These are phyloP conservation scores for Stephania yunnanensis DNA, from an alignment of 164 flowering plant genomes.

Conservation along the genomic window DNA sequence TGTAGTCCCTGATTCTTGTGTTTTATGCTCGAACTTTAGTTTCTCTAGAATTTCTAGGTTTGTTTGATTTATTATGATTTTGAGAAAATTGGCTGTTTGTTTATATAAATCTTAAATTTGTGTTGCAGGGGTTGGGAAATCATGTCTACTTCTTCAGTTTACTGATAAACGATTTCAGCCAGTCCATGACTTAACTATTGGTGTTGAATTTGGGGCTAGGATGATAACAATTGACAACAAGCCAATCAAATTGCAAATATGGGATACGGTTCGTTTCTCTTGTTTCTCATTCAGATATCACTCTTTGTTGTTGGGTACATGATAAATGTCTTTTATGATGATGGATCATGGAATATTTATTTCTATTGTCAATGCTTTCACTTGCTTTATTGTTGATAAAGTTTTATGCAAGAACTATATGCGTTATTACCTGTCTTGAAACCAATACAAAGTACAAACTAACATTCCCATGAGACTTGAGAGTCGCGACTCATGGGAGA, in stretches of 20 bases:
- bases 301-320: not conserved
- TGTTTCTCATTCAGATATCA: not conserved
- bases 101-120: not conserved
- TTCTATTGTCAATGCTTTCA: not conserved
- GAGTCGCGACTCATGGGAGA: too few species aligned
- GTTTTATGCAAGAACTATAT: not conserved
- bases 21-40: not conserved
- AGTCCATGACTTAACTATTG: constrained; percentile 41
- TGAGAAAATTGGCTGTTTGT: not conserved
- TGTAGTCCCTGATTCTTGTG: not conserved
- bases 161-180: constrained; percentile 46
- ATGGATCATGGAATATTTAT: not conserved
- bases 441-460: too few species aligned
- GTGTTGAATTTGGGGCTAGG: constrained; percentile 46
- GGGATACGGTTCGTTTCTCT: constrained; percentile 36
- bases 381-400: not conserved
- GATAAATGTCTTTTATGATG: not conserved
- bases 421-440: too few species aligned
- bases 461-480: too few species aligned
- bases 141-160: constrained; percentile 42
- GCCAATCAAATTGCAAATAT: constrained; percentile 42
- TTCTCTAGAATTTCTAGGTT: not conserved
- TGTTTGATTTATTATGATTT: not conserved
- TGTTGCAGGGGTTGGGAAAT: constrained; percentile 42
- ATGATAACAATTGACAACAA: constrained; percentile 32